Evolutionary conservation across 1,284 basidiomycete genomes (phyloP).

Genomic region (Ceratobasidium sp.): DNA sequence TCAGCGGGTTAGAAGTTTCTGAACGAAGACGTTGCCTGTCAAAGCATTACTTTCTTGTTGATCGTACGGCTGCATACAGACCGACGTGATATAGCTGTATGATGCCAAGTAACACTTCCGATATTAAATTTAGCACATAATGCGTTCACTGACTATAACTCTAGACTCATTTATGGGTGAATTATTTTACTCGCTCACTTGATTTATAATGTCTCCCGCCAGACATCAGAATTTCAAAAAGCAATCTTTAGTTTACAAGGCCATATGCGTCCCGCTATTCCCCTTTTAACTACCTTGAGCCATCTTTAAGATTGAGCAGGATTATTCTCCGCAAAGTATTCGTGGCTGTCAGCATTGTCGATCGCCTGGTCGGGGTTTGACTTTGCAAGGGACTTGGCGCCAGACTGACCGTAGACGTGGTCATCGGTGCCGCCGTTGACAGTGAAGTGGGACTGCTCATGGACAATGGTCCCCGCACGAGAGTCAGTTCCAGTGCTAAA

Average conservation of each 20-base stretch:
- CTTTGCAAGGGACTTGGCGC: slow-evolving; percentile 19
- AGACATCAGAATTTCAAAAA: not conserved
- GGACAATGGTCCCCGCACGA: slow-evolving; percentile 36
- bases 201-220: too few relatives aligned
- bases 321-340: slow-evolving; percentile 31
- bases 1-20: too few relatives aligned
- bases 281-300: not conserved
- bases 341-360: slow-evolving; percentile 23
- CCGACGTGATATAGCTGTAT: too few relatives aligned
- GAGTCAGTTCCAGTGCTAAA: slow-evolving; percentile 38
- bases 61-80: too few relatives aligned
- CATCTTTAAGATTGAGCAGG: slow-evolving; percentile 16
- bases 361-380: slow-evolving; percentile 9
- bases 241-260: not conserved
- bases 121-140: too few relatives aligned
- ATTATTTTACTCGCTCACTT: too few relatives aligned
- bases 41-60: too few relatives aligned
- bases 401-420: slow-evolving; percentile 32
- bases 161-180: too few relatives aligned
- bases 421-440: slow-evolving; percentile 36
- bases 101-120: too few relatives aligned
- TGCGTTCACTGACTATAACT: too few relatives aligned
- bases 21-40: too few relatives aligned
- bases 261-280: not conserved
- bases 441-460: slow-evolving; percentile 38